These are phyloP conservation scores for Colletotrichum agaves DNA, from an alignment of 2,329 filamentous ascomycete species.

Conservation along the genomic window DNA sequence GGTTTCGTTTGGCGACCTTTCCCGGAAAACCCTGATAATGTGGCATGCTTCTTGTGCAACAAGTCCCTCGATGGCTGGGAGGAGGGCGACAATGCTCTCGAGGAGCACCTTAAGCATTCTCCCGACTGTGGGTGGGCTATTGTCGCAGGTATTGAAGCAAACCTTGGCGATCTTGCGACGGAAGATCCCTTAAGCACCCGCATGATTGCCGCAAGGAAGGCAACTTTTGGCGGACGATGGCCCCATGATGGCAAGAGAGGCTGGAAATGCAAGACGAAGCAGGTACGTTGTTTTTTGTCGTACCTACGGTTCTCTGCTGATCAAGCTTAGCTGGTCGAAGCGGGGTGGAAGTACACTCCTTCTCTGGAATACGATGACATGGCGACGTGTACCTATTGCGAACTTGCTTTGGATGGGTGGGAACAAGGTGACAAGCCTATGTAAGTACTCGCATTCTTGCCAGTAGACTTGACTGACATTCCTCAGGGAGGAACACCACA, in stretches of 20 bases:
- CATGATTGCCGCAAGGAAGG: constrained; percentile 81
- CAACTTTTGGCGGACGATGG: constrained; percentile 88
- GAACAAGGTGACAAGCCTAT: constrained; percentile 90
- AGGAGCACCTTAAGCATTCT: constrained; percentile 87
- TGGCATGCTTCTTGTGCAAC: constrained; percentile 86
- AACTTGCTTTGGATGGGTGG: constrained; percentile 92
- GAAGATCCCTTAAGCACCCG: constrained; percentile 78
- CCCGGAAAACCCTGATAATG: constrained; percentile 83
- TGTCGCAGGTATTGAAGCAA: constrained; percentile 70
- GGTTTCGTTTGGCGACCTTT: constrained; percentile 91
- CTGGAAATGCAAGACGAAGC: constrained; percentile 90
- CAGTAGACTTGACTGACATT: constrained; percentile 40
- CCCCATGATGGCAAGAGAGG: constrained; percentile 88
- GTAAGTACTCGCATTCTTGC: constrained; percentile 58
- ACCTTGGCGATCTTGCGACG: constrained; percentile 69
- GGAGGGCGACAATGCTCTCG: constrained; percentile 81
- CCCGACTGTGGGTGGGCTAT: constrained; percentile 89
- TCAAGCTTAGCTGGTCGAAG: constrained; percentile 78
- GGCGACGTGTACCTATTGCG: constrained; percentile 91
- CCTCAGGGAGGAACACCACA: constrained; percentile 83
- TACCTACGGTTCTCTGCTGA: constrained; percentile 20
- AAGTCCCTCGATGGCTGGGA: constrained; percentile 94
- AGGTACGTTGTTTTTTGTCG: constrained; percentile 63
- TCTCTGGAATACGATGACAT: constrained; percentile 86
- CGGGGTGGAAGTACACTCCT: constrained; percentile 94